phyloP scores from a whole-genome alignment of 2,329 filamentous ascomycete genomes.

The Aspergillus fructus region DNA sequence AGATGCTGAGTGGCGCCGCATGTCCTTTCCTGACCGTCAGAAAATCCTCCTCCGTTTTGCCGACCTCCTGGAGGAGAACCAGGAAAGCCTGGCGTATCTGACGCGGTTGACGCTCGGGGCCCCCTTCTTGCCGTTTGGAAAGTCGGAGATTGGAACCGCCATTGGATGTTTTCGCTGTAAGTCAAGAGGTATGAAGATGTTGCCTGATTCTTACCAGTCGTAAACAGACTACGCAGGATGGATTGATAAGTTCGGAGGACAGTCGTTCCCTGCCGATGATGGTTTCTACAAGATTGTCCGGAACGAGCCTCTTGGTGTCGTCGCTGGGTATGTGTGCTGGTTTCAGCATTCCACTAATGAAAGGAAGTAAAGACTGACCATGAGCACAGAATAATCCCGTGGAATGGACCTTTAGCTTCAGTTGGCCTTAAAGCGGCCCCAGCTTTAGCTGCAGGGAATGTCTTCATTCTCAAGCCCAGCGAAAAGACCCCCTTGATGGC shows the following conservation, averaged over 20 bases:
- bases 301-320: constrained; percentile 67
- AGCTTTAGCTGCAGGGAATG: constrained; percentile 61
- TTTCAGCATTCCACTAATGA: too few species aligned
- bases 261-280: constrained; percentile 54
- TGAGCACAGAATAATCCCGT: constrained; percentile 65
- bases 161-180: constrained; percentile 63
- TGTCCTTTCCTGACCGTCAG: constrained; percentile 65
- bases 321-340: background rate
- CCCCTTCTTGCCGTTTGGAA: background rate
- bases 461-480: constrained; percentile 64
- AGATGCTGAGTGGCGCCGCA: constrained; percentile 60
- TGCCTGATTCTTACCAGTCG: too few species aligned
- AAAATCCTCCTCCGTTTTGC: constrained; percentile 71
- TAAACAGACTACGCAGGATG: constrained; percentile 72
- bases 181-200: background rate
- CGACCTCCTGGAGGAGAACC: constrained; percentile 73
- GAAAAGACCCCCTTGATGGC: constrained; percentile 69
- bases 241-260: constrained; percentile 91
- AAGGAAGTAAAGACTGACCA: too few species aligned
- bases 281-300: constrained; percentile 2
- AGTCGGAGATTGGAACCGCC: constrained; percentile 26
- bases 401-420: constrained; percentile 85
- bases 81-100: constrained; percentile 48
- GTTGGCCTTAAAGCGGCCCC: constrained; percentile 79
- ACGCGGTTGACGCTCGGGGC: constrained; percentile 29